Evolutionary conservation across 768 basidiomycete genomes (phyloP).

Genomic region (Lentinus tigrinus): DNA sequence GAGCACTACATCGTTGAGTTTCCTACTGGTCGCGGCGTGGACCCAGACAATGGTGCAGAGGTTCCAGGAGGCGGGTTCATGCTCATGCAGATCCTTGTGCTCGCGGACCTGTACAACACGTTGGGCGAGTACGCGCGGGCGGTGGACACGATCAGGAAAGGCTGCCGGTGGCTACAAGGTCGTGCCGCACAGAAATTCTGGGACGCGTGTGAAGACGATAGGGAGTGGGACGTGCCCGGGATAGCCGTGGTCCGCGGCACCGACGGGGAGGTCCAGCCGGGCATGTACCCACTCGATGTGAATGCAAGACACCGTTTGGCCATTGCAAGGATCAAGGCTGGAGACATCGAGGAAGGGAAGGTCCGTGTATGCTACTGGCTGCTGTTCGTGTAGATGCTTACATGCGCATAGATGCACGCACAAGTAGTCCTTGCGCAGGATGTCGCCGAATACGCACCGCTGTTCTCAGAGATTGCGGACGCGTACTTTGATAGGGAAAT

Average conservation of each 20-base stretch:
- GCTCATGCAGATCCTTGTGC: conserved; percentile 71
- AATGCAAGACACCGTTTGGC: conserved; percentile 84
- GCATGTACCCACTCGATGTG: conserved; percentile 64
- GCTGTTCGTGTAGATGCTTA: not conserved
- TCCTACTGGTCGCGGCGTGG: conserved; percentile 47
- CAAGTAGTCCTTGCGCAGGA: conserved; percentile 69
- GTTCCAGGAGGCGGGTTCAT: conserved; percentile 43
- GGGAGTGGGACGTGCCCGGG: conserved; percentile 72
- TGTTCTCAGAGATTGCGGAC: conserved; percentile 84
- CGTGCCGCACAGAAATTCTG: conserved; percentile 70
- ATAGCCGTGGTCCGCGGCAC: conserved; percentile 26
- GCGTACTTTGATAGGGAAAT: conserved; percentile 76
- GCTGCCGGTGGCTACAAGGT: conserved; percentile 91
- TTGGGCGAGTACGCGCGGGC: conserved; percentile 68
- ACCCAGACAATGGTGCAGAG: conserved; percentile 22
- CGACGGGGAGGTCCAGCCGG: conserved; percentile 50
- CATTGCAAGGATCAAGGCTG: conserved; percentile 77
- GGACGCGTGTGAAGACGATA: conserved; percentile 82
- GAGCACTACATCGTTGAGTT: conserved; percentile 57
- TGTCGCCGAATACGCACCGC: conserved; percentile 68
- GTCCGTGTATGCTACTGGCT: conserved; percentile 37
- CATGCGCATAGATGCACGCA: conserved; percentile 64
- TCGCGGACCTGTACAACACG: conserved; percentile 82
- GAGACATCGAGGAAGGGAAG: conserved; percentile 78
- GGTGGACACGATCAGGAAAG: conserved; percentile 65